Evolutionary conservation across 257 asterid genomes (phyloP).

Genomic region (Ilex aquifolium): DNA sequence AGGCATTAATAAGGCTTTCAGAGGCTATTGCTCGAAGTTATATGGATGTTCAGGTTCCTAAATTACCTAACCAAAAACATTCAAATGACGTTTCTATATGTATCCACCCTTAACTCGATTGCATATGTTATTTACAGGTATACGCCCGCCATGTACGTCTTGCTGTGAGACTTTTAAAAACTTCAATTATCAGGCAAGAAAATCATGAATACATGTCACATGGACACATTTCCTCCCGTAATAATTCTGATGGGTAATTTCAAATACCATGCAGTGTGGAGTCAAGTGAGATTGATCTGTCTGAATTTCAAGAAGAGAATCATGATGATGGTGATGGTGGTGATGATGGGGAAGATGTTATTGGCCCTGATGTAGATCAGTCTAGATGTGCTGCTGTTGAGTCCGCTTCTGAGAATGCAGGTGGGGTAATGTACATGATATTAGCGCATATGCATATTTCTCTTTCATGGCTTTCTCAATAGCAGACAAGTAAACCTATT

Average conservation of each 20-base stretch:
- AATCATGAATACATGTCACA: not conserved
- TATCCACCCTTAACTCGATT: not conserved
- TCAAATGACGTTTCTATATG: no score
- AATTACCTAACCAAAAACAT: not conserved
- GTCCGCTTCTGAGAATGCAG: constrained; percentile 34
- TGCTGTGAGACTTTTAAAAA: constrained; percentile 76
- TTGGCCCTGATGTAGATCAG: constrained; percentile 31
- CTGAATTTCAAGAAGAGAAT: constrained; percentile 83
- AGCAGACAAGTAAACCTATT: not conserved
- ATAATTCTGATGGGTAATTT: not conserved
- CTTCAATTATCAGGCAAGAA: constrained; percentile 81
- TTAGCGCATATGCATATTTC: not conserved
- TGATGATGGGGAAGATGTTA: constrained; percentile 26
- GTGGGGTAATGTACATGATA: constrained; percentile 13
- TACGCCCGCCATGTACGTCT: constrained; percentile 62
- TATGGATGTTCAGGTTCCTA: constrained; percentile 64
- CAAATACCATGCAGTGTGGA: constrained; percentile 66
- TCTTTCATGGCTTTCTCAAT: not conserved
- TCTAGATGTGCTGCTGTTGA: constrained; percentile 33
- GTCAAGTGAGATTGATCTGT: constrained; percentile 87
- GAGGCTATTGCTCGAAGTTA: constrained; percentile 95
- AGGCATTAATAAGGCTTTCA: constrained; percentile 90
- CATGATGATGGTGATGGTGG: constrained; percentile 31
- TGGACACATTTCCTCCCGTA: not conserved
- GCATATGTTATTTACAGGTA: constrained; percentile 39